These are phyloP conservation scores for Microcos paniculata DNA, from an alignment of 345 rosid genomes.

Conservation along the genomic window DNA sequence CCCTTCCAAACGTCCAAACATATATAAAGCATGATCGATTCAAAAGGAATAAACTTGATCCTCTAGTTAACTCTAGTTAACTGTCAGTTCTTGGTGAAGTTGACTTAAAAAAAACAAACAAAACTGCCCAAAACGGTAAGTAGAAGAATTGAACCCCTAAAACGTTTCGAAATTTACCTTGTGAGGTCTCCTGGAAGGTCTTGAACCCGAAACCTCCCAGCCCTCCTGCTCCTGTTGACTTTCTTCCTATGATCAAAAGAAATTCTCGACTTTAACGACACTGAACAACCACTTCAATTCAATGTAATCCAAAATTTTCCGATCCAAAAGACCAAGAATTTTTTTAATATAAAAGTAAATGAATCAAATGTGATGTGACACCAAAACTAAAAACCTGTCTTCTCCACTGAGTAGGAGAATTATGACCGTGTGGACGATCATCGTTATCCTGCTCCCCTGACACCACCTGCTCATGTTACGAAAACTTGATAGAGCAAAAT, in stretches of 20 bases:
- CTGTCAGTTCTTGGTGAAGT: neutral
- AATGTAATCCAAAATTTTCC: neutral
- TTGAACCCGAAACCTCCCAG: conserved; percentile 29
- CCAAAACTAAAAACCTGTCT: conserved; percentile 25
- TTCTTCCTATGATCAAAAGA: conserved; percentile 24
- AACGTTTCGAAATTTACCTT: conserved; percentile 27
- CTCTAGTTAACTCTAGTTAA: neutral
- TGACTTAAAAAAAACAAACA: neutral
- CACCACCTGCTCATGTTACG: conserved; percentile 56
- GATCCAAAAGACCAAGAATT: neutral
- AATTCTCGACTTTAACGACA: neutral
- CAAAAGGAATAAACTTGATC: neutral
- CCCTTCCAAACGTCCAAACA: neutral
- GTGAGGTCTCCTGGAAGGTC: conserved; percentile 39
- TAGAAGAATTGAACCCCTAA: neutral
- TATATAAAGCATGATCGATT: neutral
- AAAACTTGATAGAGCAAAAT: neutral
- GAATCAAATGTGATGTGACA: no score
- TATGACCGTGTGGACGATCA: conserved; percentile 15
- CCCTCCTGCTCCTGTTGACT: conserved; percentile 21
- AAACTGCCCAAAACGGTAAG: neutral
- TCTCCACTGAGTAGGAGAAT: conserved; percentile 25
- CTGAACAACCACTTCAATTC: neutral
- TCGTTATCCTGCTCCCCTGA: conserved; percentile 51
- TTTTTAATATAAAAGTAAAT: neutral